Evolutionary conservation across 164 flowering plant genomes (phyloP).

Genomic region (Aristolochia contorta): DNA sequence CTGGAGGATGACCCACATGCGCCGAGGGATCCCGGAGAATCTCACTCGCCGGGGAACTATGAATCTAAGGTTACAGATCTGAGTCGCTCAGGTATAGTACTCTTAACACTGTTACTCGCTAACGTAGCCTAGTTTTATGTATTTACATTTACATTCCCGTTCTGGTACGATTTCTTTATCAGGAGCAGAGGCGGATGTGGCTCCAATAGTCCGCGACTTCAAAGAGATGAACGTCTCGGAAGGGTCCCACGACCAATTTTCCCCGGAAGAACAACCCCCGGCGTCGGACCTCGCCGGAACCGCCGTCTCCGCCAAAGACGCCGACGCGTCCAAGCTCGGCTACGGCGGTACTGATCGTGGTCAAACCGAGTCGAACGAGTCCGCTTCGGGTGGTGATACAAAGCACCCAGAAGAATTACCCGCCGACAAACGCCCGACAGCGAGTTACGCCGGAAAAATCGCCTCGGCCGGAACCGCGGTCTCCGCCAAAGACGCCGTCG

Average conservation of each 20-base stretch:
- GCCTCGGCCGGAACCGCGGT: too few species aligned
- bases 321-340: constrained; percentile 19
- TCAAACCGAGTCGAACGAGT: neutral
- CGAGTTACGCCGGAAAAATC: too few species aligned
- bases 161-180: too few species aligned
- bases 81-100: constrained; percentile 18
- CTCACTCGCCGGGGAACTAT: constrained; percentile 19
- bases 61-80: constrained; percentile 34
- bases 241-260: constrained; percentile 51
- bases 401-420: too few species aligned
- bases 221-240: constrained; percentile 25
- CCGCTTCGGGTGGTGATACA: too few species aligned
- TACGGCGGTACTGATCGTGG: neutral
- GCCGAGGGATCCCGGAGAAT: constrained; percentile 13
- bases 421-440: too few species aligned
- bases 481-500: too few species aligned
- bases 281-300: constrained; percentile 18
- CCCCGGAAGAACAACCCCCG: neutral
- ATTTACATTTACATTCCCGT: too few species aligned
- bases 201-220: constrained; percentile 22
- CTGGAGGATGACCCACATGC: constrained; percentile 30
- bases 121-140: too few species aligned
- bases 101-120: too few species aligned
- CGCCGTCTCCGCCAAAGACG: constrained; percentile 20
- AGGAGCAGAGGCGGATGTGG: constrained; percentile 33